Base-by-base conservation (phyloP, 768 basidiomycete species). In the Trametes cingulata region DNA sequence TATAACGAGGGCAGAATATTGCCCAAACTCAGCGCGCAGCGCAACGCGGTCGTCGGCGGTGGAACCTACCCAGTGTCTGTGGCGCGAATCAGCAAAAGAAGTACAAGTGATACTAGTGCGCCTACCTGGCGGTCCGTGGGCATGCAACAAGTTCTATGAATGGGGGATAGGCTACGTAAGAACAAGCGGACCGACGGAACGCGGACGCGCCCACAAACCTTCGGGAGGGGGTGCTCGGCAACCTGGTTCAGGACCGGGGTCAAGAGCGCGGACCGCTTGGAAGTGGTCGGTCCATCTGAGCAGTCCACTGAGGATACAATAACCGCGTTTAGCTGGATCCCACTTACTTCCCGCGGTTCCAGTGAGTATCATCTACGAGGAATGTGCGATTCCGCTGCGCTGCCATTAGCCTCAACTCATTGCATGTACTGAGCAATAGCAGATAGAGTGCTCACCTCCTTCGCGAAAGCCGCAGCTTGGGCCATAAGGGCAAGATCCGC, bases 321-420 rank as follows among this genome's bases (percentile, higher is more conserved):
- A 14, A 35, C 29, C 14, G 22, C 14, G 27, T 27, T 41, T 17
- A 24, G 55, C 17, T 12, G 20, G 20, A 37, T 17, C 2, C 19
- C 5, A 73, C 84, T 55, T 61, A 87, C 85, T 81, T 85, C 75
- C 87, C 88, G 56, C 87, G 82, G 69, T 87, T 84, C 88, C 88
- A 90, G 62, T 85, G 81, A 0, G 81, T 82, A 70, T 90, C 88
- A 58, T 87, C 83, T 5, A 90, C 75, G 53, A 90, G 76, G 72
- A 90, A 85, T 3, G 87, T 88, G 39, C 83, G 75, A 65, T 84
- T 83, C 57, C 80, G 76, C 87, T 88, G 60, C 12, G 55, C 22
- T 53, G 24, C 22, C 43, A 33, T 60, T 55, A 64, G 48, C 14
- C 14, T 25, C 22, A 8, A 10, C 39, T 19, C 1, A 37, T 19